Evolutionary conservation across 352 stramenopile species (phyloP).

Genomic region (Phytophthora pluvialis): DNA sequence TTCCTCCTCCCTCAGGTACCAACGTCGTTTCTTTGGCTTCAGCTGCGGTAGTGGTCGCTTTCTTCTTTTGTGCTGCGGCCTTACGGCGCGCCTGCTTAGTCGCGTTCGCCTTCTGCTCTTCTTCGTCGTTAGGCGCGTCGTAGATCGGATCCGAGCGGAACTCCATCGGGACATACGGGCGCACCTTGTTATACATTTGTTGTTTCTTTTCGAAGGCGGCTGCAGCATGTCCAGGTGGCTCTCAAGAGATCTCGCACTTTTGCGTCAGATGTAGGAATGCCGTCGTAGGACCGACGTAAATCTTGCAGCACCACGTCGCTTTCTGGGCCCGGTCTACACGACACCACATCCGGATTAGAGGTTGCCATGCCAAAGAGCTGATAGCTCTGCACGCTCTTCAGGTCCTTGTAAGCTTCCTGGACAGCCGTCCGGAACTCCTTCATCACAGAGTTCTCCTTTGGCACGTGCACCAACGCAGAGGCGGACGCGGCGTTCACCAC

Average conservation of each 20-base stretch:
- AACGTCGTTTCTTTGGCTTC: not conserved
- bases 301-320: not conserved
- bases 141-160: constrained; percentile 18
- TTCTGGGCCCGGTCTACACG: not conserved
- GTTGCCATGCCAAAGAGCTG: constrained; percentile 8
- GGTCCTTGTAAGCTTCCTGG: constrained; percentile 2
- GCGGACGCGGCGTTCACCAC: not conserved
- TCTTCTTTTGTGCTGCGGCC: not conserved
- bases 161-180: constrained; percentile 21
- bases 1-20: not conserved
- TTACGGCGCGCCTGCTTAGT: not conserved
- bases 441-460: not conserved
- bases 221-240: not conserved
- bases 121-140: constrained; percentile 1
- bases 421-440: constrained; percentile 3
- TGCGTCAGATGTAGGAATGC: not conserved
- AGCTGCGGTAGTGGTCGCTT: not conserved
- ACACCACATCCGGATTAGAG: not conserved
- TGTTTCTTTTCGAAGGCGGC: constrained; percentile 12
- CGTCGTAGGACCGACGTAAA: not conserved
- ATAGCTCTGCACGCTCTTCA: constrained; percentile 4
- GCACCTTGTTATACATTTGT: constrained; percentile 23
- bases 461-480: constrained; percentile 1
- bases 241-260: not conserved
- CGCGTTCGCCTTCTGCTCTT: constrained; percentile 2